Evolutionary conservation across 2,329 filamentous ascomycete genomes (phyloP), one percentile per base, ranked within the genome.

Genomic region (Ascochyta viciae-villosae): DNA sequence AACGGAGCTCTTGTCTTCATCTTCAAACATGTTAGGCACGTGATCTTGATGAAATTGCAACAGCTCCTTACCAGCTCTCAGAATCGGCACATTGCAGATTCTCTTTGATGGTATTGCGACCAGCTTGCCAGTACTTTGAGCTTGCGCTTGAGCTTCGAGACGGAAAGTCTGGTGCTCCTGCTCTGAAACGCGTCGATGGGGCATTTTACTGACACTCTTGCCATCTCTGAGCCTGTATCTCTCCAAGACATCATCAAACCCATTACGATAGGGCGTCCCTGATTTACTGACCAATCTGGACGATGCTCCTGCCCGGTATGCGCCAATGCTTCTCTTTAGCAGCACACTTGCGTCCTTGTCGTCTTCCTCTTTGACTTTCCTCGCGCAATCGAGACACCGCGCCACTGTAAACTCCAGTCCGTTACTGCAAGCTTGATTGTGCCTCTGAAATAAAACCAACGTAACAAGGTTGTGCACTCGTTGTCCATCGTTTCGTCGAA

Each of bases 381-480:
- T 44, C 3, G 45, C 52, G 22, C 52, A 54, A 3, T 13, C n/a
- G 6, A 54, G 35, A 27, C 52, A 54, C 16, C 35, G 52, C n/a
- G 45, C 39, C 6, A 44, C 8, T 15, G 3, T 9, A 9, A 29
- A 54, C 8, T 6, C 16, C 9, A 34, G 22, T 16, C 33, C 19
- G 9, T 23, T 24, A 10, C 29, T 22, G 2, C 5, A 35, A 9
- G 10, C 10, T 43, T 33, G 50, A 15, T 7, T 41, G 13, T 24
- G n/a, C 2, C 27, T 9, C 10, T 23, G 16, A 19, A 35, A 45
- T 2, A 24, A n/a, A 15, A 39, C 39, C 5, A 23, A 15, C 16
- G 40, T 29, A 16, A 54, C 6, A 4, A 54, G 3, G 12, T 54
- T 54, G 6, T 54, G 45, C 1, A 49, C 24, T n/a, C 9, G 6